These are phyloP conservation scores for Ormosia semicastrata DNA, from an alignment of 306 rosid species.

Conservation along the genomic window DNA sequence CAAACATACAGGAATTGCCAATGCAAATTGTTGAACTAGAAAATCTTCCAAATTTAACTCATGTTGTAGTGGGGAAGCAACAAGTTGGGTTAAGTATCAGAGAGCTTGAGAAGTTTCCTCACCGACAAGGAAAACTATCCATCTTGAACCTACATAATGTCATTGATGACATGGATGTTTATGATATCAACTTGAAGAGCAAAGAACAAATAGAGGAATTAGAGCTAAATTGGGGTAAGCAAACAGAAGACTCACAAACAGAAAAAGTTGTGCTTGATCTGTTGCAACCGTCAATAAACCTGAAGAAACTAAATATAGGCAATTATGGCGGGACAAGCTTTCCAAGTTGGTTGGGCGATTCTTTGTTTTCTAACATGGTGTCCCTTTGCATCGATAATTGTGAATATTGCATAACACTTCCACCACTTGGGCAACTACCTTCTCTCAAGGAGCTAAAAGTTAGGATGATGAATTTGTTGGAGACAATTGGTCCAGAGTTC, in stretches of 20 bases:
- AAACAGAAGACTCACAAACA: not conserved
- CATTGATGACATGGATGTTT: not conserved
- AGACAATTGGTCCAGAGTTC: not conserved
- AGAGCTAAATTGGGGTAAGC: not conserved
- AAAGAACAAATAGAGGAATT: not conserved
- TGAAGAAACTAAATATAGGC: not conserved
- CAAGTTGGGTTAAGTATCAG: too few species aligned
- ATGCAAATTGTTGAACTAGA: not conserved
- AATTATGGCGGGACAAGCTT: not conserved
- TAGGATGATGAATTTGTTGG: not conserved
- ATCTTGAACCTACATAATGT: not conserved
- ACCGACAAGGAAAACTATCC: not conserved
- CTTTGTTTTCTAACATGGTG: conserved; percentile 1
- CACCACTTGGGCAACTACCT: not conserved
- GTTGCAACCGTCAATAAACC: not conserved
- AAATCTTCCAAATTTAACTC: not conserved
- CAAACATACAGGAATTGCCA: not conserved
- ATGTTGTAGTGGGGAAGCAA: not conserved
- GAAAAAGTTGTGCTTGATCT: not conserved
- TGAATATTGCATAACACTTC: not conserved
- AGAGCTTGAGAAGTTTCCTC: too few species aligned
- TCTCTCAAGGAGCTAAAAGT: not conserved
- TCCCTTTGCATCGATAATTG: not conserved
- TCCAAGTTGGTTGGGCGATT: not conserved
- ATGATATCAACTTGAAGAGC: not conserved